phyloP scores from a whole-genome alignment of 192 early-diverging fungal genomes.

The Mortierella antarctica region DNA sequence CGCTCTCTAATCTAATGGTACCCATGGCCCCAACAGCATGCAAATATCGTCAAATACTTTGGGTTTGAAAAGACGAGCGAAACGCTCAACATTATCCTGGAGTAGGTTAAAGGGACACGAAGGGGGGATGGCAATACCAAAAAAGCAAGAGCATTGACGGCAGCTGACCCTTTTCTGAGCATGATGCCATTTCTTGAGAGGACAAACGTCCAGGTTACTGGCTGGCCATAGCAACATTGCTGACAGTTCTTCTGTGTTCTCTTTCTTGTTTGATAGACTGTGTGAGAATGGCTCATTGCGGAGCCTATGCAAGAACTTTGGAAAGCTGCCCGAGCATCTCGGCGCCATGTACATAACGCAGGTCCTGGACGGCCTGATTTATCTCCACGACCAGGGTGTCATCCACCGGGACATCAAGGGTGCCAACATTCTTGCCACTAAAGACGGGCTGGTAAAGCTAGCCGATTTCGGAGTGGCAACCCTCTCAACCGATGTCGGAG shows the following conservation, averaged over 20 bases:
- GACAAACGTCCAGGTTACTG: no score
- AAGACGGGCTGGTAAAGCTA: conserved; percentile 78
- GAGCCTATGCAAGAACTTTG: conserved; percentile 76
- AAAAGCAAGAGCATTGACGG: background rate
- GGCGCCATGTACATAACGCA: conserved; percentile 84
- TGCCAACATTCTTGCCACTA: conserved; percentile 76
- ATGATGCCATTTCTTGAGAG: background rate
- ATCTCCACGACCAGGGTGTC: conserved; percentile 87
- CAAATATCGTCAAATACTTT: conserved; percentile 75
- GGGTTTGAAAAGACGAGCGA: conserved; percentile 81
- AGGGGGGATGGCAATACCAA: background rate
- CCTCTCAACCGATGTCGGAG: conserved; percentile 59
- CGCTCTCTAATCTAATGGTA: background rate
- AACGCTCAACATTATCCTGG: conserved; percentile 86
- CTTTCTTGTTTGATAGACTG: conserved; percentile 45
- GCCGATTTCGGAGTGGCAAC: conserved; percentile 84
- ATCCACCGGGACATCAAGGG: conserved; percentile 96
- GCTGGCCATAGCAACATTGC: background rate
- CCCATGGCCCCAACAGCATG: conserved; percentile 50
- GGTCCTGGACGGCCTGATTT: conserved; percentile 86
- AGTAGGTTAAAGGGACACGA: conserved; percentile 65
- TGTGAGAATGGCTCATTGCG: conserved; percentile 82
- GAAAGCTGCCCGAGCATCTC: conserved; percentile 76
- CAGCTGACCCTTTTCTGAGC: background rate
- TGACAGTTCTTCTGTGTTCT: conserved; percentile 4